Base-by-base conservation (phyloP, 1,284 basidiomycete genomes). In the Ustilago bromivora region DNA sequence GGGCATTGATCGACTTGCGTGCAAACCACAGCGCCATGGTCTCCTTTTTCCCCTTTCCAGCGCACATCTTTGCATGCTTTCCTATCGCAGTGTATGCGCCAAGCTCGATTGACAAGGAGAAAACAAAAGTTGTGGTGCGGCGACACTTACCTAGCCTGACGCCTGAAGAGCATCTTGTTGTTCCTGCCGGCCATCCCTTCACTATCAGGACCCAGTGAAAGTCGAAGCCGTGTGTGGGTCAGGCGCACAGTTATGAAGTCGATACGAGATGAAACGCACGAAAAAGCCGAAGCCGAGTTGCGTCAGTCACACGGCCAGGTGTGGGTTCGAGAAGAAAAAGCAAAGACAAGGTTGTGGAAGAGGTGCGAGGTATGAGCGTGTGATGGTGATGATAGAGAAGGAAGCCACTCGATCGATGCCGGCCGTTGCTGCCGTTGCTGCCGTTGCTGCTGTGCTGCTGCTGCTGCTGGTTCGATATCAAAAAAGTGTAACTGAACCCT, bases 11-110 rank as follows among this genome's bases (percentile, higher is more conserved):
- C 11, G 43, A 19, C 43, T 19, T 19, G 43, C 11, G 5, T 46
- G 17, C 17, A n/a, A 46, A 4, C n/a, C 19, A 19, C 43, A 46
- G 43, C n/a, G 43, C 43, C 43, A 19, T 46, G 43, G 17, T 46
- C 43, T 19, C 43, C 43, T 46, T 8, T 46, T 46, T 28, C 7
- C 19, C 19, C 43, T 46, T 46, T 46, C 19, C 43, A 46, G 19
- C 43, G 43, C 43, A 46, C n/a, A 19, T 19, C 43, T 46, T 46
- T 46, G 43, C 43, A 46, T 46, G n/a, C 43, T 46, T 46, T 46
- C n/a, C 7, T 19, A 19, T 46, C 23, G 23, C 23, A 28, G 23
- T 46, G 43, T 41, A 15, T 41, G 40, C 13, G 40, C 40, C 40
- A 41, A 41, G 11, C 13, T 15, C 40, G n/a, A 46, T 28, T 28